Evolutionary conservation across 768 basidiomycete genomes (phyloP), one percentile per base, ranked within the genome.

Genomic region (Gyrodon lividus): DNA sequence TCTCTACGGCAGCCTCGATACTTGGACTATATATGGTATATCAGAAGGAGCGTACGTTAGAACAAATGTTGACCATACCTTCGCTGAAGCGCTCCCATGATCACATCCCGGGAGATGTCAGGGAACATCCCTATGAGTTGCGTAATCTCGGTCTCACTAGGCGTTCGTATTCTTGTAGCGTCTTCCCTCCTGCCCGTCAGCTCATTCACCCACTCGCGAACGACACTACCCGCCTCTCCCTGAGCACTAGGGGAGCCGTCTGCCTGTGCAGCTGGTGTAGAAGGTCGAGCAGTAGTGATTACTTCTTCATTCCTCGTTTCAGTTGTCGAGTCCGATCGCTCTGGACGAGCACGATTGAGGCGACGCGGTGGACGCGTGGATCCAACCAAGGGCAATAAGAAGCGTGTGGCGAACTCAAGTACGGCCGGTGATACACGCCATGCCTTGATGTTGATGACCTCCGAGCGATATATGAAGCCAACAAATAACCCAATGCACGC

Each of bases 101-200:
- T 73, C 20, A 82, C 77, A 45, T 90, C 87, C 43, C 91, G 76
- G 33, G 80, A 78, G 24, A 89, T 62, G 63, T 88, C 81, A 19
- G 93, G 92, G 64, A 97, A 97, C 87, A 97, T 93, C 43, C 70
- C 77, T 41, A 81, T 79, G 48, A 95, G 60, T 42, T 89, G 83
- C 7, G 74, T 67, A 46, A 95, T 88, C 69, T 96, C 93, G 23
- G 80, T 74, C 31, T 92, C 88, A 22, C 78, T 77, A 1, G 91
- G 88, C 10, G 84, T 83, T 37, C 89, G 77, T 46, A 89, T 76
- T 19, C 83, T 82, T 26, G 79, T 75, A 17, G 76, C 72, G 40
- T 78, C 77, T 17, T 79, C 80, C 24, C 76, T 66, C 49, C 83
- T 70, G 5, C 89, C 88, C 2, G 88, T 89, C 58, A 92, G 68